Evolutionary conservation across 1,284 basidiomycete species (phyloP), one percentile per base, ranked within the genome.

Genomic region (Trametes pubescens): DNA sequence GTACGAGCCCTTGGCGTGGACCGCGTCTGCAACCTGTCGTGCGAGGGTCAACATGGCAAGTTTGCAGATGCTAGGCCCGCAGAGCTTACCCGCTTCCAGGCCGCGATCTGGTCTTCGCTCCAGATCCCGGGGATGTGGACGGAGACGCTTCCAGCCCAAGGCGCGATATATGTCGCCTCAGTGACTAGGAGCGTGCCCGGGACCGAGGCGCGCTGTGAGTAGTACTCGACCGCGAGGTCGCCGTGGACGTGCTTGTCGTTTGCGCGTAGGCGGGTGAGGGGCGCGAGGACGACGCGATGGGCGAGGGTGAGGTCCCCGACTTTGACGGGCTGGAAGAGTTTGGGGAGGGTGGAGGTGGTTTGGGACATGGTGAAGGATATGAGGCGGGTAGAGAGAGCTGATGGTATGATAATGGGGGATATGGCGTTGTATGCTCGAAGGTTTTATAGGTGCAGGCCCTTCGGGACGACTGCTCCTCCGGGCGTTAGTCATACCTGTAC

Each of bases 11-110:
- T 47, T 47, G 7, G 44, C 44, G 14, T 47, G 44, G 44, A 47
- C 92, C 0, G 91, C 91, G 74, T 94, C 92, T 0, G 87, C 88
- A 18, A 95, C 82, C 73, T 95, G 92, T 53, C 94, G 82, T 4
- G 87, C 92, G 21, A 92, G 86, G 67, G 84, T 85, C 57, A 84
- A 78, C 58, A 85, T 83, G 72, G 91, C 4, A 16, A 2, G 18
- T 16, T 84, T 24, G 83, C 77, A 73, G 92, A 90, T 44, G 85
- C 81, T 68, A 89, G 90, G 48, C 88, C 81, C 61, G 92, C 87
- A 61, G 93, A 84, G 26, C 85, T n/a, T 24, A 47, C 44, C 22
- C 44, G 82, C 69, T 84, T 84, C 62, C 91, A 79, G 0, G 88
- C 84, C 35, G 79, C 82, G 49, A 92, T 86, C 56, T 94, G 92